Conservation (phyloP, 495 filamentous ascomycete genomes). For the Viridothelium virens region DNA sequence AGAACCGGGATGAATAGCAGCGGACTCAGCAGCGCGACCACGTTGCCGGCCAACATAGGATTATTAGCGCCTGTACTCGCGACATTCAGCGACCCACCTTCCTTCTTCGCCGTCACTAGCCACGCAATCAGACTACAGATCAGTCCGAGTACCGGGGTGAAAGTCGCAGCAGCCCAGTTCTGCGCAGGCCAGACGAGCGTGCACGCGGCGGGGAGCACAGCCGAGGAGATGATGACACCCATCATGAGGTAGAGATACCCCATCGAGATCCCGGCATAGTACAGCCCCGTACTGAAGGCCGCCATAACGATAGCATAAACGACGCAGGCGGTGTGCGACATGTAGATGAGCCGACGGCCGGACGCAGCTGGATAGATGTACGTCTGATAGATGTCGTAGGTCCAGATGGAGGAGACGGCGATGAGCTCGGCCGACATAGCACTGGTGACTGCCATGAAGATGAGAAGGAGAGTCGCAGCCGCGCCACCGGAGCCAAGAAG, state of each 20-base stretch:
- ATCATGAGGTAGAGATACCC: slow-evolving; percentile 80
- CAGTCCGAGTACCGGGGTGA: slow-evolving; percentile 71
- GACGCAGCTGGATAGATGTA: slow-evolving; percentile 49
- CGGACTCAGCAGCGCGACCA: slow-evolving; percentile 72
- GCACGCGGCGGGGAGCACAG: slow-evolving; percentile 67
- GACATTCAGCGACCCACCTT: slow-evolving; percentile 67
- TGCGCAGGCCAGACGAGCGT: slow-evolving; percentile 76
- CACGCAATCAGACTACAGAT: slow-evolving; percentile 72
- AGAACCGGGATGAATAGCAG: slow-evolving; percentile 71
- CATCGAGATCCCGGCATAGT: slow-evolving; percentile 56
- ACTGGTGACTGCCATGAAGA: slow-evolving; percentile 95
- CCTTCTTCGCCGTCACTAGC: slow-evolving; percentile 78
- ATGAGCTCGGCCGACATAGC: slow-evolving; percentile 87
- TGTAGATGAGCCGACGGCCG: slow-evolving; percentile 75
- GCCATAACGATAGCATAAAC: slow-evolving; percentile 78
- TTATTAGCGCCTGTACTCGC: slow-evolving; percentile 67
- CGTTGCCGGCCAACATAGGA: slow-evolving; percentile 85
- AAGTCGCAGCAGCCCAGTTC: slow-evolving; percentile 69
- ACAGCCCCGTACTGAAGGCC: slow-evolving; percentile 72
- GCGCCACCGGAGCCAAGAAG: slow-evolving; percentile 84
- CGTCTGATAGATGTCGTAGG: slow-evolving; percentile 72
- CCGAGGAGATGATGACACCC: slow-evolving; percentile 76
- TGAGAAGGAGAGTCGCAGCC: slow-evolving; percentile 69
- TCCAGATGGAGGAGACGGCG: slow-evolving; percentile 86
- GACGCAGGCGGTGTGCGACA: slow-evolving; percentile 70